Base-by-base conservation (phyloP, 1,139 yeast species). In the Kurtzmaniella quercitrusa region DNA sequence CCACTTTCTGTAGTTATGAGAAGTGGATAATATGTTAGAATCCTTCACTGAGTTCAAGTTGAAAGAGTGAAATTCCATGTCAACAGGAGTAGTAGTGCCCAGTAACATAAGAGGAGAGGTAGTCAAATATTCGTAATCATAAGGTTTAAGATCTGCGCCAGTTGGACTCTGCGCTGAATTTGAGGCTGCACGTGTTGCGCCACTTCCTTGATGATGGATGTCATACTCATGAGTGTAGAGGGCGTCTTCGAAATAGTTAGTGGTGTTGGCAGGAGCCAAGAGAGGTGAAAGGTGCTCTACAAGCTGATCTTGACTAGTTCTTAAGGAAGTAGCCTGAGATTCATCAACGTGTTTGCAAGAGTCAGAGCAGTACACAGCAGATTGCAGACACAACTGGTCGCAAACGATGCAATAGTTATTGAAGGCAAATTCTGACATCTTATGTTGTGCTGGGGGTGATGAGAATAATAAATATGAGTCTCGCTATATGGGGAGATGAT, bases 401-500 rank as follows among this genome's bases (percentile, higher is more conserved):
- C 88, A 82, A 43, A 79, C 77, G 43, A 81, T 70, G 60, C 88
- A 82, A 63, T 77, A 82, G 60, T 81, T 84, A 62, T 81, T 79
- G 61, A 82, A 82, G 38, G 85, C 84, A 47, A 65, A 62, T 52
- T 65, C 70, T 29, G 67, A 59, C 69, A 65, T 64, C 21, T 3
- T 34, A 21, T 5, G 23, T n/a, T n/a, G n/a, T n/a, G n/a, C n/a
- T n/a, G n/a, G n/a, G 15, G 8, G 3, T 15, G 23, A 34, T 34
- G 3, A 4, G 36, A 33, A 17, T 17, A 34, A 34, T 34, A 34
- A 34, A 34, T 19, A 34, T 3, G 23, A 11, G n/a, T 3, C 3
- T 15, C 21, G 37, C 3, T 14, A 9, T 34, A 12, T 7, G 15
- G 21, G 18, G n/a, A 16, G 31, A 6, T 27, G 12, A 12, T 27